These are phyloP conservation scores for Plicaturopsis crispa DNA, from an alignment of 768 basidiomycete genomes.

Conservation along the genomic window DNA sequence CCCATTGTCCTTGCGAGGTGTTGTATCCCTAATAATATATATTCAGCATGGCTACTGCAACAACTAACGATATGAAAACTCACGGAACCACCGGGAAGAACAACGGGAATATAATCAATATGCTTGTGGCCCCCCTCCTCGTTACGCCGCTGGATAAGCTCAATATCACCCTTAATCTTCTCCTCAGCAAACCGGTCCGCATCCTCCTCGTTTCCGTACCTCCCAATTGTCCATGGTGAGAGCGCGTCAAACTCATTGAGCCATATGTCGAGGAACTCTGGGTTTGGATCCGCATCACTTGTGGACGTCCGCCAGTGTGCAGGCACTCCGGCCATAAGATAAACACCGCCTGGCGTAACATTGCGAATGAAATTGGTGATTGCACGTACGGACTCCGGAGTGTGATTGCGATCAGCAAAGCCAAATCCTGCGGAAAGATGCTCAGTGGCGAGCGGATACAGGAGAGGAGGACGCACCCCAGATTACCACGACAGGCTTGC, in stretches of 20 bases:
- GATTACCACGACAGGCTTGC: slow-evolving; percentile 61
- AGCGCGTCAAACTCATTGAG: slow-evolving; percentile 74
- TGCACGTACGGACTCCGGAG: slow-evolving; percentile 48
- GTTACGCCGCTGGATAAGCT: slow-evolving; percentile 44
- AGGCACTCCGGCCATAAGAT: slow-evolving; percentile 65
- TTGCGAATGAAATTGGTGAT: slow-evolving; percentile 51
- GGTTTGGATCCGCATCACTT: slow-evolving; percentile 63
- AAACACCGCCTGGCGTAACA: slow-evolving; percentile 65
- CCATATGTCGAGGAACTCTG: slow-evolving; percentile 62
- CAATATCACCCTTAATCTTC: slow-evolving; percentile 58
- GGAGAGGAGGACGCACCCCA: slow-evolving; percentile 42
- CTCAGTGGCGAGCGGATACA: slow-evolving; percentile 2
- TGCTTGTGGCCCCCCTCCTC: slow-evolving; percentile 33
- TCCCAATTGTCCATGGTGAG: slow-evolving; percentile 78
- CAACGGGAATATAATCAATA: slow-evolving; percentile 79
- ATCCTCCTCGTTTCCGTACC: slow-evolving; percentile 51
- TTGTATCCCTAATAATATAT: slow-evolving; percentile 41
- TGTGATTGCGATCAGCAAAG: slow-evolving; percentile 51
- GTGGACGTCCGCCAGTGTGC: slow-evolving; percentile 69
- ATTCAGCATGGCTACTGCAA: background rate
- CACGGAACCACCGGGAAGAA: slow-evolving; percentile 78
- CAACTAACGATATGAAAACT: slow-evolving; percentile 19
- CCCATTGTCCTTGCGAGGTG: slow-evolving; percentile 63
- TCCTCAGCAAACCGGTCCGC: slow-evolving; percentile 58
- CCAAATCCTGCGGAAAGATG: slow-evolving; percentile 49